These are phyloP conservation scores for Trichophyton simii DNA, from an alignment of 2,329 filamentous ascomycete species.

Conservation along the genomic window DNA sequence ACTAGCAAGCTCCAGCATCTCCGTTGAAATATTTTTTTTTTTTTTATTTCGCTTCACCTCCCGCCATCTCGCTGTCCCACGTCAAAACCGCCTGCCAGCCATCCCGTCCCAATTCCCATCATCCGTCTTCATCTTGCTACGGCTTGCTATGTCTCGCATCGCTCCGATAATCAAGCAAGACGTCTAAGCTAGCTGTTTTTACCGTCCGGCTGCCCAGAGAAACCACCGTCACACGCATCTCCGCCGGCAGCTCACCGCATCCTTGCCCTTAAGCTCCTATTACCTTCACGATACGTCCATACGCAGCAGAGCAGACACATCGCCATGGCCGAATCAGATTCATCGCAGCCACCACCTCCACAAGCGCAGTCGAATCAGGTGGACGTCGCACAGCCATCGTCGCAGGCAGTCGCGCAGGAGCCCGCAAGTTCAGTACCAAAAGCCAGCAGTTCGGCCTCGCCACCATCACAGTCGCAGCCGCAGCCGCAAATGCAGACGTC, in stretches of 20 bases:
- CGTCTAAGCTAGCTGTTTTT: too few species aligned
- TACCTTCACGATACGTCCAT: neutral
- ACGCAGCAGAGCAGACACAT: conserved; percentile 2
- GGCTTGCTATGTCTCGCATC: too few species aligned
- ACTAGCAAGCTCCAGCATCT: too few species aligned
- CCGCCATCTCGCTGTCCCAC: too few species aligned
- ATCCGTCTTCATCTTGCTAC: too few species aligned
- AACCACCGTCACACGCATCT: too few species aligned
- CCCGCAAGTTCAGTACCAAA: conserved; percentile 9
- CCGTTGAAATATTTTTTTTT: too few species aligned
- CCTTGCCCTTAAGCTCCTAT: conserved; percentile 10
- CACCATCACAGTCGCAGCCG: conserved; percentile 2
- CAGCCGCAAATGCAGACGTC: neutral
- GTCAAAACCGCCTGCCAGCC: too few species aligned
- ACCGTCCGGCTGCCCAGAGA: too few species aligned
- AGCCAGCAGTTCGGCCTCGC: conserved; percentile 11
- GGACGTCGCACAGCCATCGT: conserved; percentile 13
- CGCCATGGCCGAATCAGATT: conserved; percentile 26
- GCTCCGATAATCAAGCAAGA: too few species aligned
- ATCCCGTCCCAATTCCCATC: too few species aligned
- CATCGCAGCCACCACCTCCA: conserved; percentile 16
- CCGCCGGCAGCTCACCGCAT: conserved; percentile 8
- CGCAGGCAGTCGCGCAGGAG: conserved; percentile 17
- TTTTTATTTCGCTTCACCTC: too few species aligned
- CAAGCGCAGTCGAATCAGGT: conserved; percentile 9